Evolutionary conservation across 192 early-diverging fungal genomes (phyloP).

Genomic region (Backusella parvicylindrica): DNA sequence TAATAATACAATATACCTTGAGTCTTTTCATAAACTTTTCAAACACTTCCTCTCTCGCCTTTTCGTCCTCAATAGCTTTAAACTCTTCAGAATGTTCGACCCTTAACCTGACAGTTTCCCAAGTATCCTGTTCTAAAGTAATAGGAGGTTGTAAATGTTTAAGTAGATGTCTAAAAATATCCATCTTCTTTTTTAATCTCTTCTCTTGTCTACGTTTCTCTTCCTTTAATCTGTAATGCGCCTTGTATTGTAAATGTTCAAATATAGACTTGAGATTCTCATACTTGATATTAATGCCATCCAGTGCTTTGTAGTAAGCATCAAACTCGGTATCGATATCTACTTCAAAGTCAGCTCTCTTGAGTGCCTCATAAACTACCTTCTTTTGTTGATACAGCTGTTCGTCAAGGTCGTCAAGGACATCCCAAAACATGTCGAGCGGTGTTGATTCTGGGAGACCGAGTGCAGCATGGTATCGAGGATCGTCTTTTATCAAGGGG

Average conservation of each 20-base stretch:
- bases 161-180: conserved; percentile 72
- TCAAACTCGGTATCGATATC: conserved; percentile 42
- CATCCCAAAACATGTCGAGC: conserved; percentile 93
- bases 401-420: conserved; percentile 78
- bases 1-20: conserved; percentile 51
- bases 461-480: conserved; percentile 65
- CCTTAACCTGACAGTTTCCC: conserved; percentile 59
- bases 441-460: conserved; percentile 83
- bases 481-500: conserved; percentile 66
- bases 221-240: conserved; percentile 58
- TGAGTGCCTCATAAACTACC: conserved; percentile 60
- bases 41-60: conserved; percentile 67
- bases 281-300: conserved; percentile 6
- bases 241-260: conserved; percentile 44
- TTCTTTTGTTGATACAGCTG: conserved; percentile 65
- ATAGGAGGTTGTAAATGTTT: conserved; percentile 59
- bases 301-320: conserved; percentile 50
- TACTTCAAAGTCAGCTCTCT: conserved; percentile 46
- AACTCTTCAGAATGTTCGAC: conserved; percentile 60
- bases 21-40: conserved; percentile 64
- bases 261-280: conserved; percentile 50
- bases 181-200: conserved; percentile 66
- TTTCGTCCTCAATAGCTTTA: conserved; percentile 61
- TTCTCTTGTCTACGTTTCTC: conserved; percentile 69
- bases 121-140: conserved; percentile 47